These are phyloP conservation scores for Pelargonium fulgidum DNA, from an alignment of 441 rosid genomes.

Conservation along the genomic window DNA sequence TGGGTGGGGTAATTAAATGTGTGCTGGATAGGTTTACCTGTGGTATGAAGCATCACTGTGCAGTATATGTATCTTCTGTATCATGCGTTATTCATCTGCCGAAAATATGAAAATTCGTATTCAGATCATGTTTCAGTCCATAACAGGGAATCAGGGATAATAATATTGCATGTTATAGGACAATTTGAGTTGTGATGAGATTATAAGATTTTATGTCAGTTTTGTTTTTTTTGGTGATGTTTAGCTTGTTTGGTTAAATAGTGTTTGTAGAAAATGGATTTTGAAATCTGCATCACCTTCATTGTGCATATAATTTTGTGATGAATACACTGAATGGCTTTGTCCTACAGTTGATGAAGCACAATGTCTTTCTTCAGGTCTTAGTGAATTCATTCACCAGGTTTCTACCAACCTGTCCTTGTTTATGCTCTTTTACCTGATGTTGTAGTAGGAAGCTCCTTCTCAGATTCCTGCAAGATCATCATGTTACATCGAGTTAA, in stretches of 20 bases:
- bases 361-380: neutral
- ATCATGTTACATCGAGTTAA: neutral
- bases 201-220: neutral
- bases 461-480: neutral
- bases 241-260: neutral
- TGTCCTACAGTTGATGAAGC: neutral
- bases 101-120: neutral
- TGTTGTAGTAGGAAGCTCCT: neutral
- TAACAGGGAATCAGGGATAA: neutral
- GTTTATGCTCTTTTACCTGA: neutral
- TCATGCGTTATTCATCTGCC: neutral
- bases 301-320: neutral
- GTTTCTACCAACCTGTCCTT: neutral
- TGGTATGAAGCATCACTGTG: neutral
- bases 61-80: neutral
- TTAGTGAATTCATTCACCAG: neutral
- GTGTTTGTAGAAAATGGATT: neutral
- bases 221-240: neutral
- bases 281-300: neutral
- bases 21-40: conserved; percentile 1
- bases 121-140: neutral
- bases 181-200: neutral
- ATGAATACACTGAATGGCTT: neutral
- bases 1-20: neutral
- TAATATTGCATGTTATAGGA: neutral